A percentile compares a stretch with the other conserved stretches of the same genome.
Evolutionary conservation across 208 protist genomes (phyloP).

Genomic region (Leishmania lainsoni): DNA sequence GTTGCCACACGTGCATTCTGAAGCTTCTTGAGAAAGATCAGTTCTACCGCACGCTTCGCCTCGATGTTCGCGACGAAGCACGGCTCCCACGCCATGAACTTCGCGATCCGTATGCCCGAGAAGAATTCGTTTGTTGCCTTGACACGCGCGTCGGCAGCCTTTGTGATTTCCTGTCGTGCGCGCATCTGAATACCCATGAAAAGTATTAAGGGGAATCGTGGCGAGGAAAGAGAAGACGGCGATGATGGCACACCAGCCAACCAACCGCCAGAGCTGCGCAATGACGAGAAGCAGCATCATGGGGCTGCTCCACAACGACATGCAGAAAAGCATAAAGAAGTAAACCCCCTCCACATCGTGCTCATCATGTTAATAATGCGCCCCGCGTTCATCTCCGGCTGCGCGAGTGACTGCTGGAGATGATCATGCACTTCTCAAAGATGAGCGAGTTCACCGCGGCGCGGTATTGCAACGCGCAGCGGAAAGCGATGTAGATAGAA

Average conservation of each 20-base stretch:
- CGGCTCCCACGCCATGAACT: slow-evolving; percentile 94
- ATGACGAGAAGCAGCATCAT: slow-evolving; percentile 68
- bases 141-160: slow-evolving; percentile 82
- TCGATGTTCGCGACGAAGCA: slow-evolving; percentile 57
- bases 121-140: slow-evolving; percentile 93
- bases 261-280: slow-evolving; percentile 43
- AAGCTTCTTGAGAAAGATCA: slow-evolving; percentile 43
- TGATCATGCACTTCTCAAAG: slow-evolving; percentile 85
- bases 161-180: slow-evolving; percentile 27
- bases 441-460: slow-evolving; percentile 65
- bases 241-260: slow-evolving; percentile 75
- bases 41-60: slow-evolving; percentile 41
- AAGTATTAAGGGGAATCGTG: slow-evolving; percentile 69
- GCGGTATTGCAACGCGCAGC: slow-evolving; percentile 52
- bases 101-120: slow-evolving; percentile 91
- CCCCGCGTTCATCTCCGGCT: too few relatives aligned
- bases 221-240: slow-evolving; percentile 67
- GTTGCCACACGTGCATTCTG: too few relatives aligned
- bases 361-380: too few relatives aligned
- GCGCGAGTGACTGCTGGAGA: too few relatives aligned
- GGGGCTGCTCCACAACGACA: too few relatives aligned
- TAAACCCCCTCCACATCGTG: slow-evolving; percentile 65
- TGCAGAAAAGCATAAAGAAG: slow-evolving; percentile 48
- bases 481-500: slow-evolving; percentile 52
- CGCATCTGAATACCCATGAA: slow-evolving; percentile 45